Evolutionary conservation across 2,329 filamentous ascomycete genomes (phyloP), one percentile per base, ranked within the genome.

Genomic region (Fusarium scirpi): DNA sequence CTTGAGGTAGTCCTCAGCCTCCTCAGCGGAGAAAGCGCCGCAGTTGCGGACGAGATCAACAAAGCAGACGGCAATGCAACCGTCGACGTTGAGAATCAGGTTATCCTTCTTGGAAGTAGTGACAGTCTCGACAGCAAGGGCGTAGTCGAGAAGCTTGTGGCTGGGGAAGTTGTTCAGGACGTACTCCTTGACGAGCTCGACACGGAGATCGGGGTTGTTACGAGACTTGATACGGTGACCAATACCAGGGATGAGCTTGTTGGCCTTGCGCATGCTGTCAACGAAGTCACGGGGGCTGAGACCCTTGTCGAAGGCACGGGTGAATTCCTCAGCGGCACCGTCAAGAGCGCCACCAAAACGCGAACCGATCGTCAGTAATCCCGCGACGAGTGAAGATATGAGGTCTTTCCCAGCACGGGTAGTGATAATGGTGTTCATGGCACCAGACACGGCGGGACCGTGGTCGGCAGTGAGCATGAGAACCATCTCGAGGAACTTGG

Each of bases 21-120:
- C 96, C 84, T 99, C 96, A 51, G 90, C 82, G 74, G 92, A 95
- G 89, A 99, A 99, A 59, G 96, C 95, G 82, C 96, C 96, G 82
- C 94, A 97, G 90, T 97, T 97, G 84, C 96, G 93, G 84, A 99
- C 87, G 71, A 99, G 87, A 80, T 99, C 96, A 73, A 99, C 94
- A 80, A 99, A 99, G 91, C 94, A 98, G 81, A 99, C 96, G 74
- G 96, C 96, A 79, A 99, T 92, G 82, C 94, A 97, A 78, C 96
- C 96, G 80, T 98, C 96, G 65, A 99, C 96, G 88, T 99, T 99
- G 79, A 99, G 91, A 78, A 99, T 99, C 76, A 99, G 90, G 89
- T 98, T 99, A 86, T 99, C 96, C 90, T 99, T 99, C 93, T 99
- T 99, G 73, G 94, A 98, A 53, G 96, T 99, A 59, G 96, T 99